phyloP scores from a whole-genome alignment of 305 asterid genomes.

The Nicotiana rustica region DNA sequence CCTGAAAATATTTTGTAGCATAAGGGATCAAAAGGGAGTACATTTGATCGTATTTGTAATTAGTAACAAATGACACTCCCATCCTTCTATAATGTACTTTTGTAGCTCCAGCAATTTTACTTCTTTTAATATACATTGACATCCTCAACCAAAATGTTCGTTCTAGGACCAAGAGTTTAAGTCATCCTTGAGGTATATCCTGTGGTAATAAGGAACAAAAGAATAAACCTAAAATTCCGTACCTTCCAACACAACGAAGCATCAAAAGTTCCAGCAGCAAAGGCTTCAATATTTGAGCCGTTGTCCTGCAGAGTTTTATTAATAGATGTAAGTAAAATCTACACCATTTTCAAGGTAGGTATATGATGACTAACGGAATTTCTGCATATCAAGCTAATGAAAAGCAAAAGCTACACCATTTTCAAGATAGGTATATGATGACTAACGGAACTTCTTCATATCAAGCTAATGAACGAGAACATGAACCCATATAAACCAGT shows the following conservation, averaged over 20 bases:
- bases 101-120: neutral
- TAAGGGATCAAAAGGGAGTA: neutral
- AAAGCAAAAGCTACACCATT: neutral
- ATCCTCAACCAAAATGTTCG: conserved; percentile 16
- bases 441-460: neutral
- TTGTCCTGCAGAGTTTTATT: conserved; percentile 49
- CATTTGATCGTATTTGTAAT: neutral
- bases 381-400: conserved; percentile 9
- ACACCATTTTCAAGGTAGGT: conserved; percentile 6
- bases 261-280: conserved; percentile 54
- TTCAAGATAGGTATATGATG: neutral
- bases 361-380: neutral
- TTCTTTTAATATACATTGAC: neutral
- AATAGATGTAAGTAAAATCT: neutral
- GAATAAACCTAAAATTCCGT: conserved; percentile 28
- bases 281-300: conserved; percentile 65
- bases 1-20: conserved; percentile 47
- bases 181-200: neutral
- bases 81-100: neutral
- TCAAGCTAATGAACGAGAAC: neutral
- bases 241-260: conserved; percentile 73
- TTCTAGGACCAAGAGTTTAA: neutral
- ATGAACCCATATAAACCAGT: neutral
- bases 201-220: neutral
- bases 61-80: neutral